Conservation (phyloP, 345 rosid species). For the Salix exigua region DNA sequence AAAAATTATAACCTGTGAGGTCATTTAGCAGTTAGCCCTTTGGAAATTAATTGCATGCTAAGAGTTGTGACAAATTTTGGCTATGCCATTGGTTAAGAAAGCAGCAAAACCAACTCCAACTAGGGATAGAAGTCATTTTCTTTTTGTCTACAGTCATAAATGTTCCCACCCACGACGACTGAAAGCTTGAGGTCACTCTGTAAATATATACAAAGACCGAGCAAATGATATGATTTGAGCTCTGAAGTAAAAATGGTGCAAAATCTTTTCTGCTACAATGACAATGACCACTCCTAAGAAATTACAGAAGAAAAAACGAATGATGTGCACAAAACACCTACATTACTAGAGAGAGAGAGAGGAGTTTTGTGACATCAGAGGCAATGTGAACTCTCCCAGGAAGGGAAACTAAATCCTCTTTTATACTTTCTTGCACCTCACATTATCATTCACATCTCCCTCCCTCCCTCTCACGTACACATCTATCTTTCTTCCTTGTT, state of each 20-base stretch:
- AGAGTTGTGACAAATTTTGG: not conserved
- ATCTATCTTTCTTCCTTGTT: slow-evolving; percentile 3
- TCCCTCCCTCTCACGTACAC: slow-evolving; percentile 9
- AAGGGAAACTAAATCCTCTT: slow-evolving; percentile 17
- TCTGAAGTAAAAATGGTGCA: slow-evolving; percentile 2
- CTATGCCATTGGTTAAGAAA: not conserved
- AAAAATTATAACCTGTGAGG: not conserved
- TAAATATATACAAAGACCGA: not conserved
- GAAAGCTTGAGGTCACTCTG: not conserved
- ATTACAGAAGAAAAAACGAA: slow-evolving; percentile 46
- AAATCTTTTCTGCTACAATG: slow-evolving; percentile 28
- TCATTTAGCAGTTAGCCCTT: not conserved
- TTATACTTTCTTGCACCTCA: not conserved
- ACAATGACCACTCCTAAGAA: slow-evolving; percentile 43
- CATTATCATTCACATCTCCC: not conserved
- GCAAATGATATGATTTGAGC: slow-evolving; percentile 16
- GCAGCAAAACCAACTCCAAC: not conserved
- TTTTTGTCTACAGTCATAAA: not conserved
- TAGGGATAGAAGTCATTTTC: slow-evolving; percentile 3
- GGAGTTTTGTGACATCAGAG: slow-evolving; percentile 14
- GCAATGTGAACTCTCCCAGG: slow-evolving; percentile 22
- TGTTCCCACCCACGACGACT: not conserved
- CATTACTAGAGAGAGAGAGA: slow-evolving; percentile 20
- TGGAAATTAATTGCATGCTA: not conserved
- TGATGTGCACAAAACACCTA: slow-evolving; percentile 20